phyloP scores from a whole-genome alignment of 2,329 filamentous ascomycete species.

The Helicocarpus griseus region DNA sequence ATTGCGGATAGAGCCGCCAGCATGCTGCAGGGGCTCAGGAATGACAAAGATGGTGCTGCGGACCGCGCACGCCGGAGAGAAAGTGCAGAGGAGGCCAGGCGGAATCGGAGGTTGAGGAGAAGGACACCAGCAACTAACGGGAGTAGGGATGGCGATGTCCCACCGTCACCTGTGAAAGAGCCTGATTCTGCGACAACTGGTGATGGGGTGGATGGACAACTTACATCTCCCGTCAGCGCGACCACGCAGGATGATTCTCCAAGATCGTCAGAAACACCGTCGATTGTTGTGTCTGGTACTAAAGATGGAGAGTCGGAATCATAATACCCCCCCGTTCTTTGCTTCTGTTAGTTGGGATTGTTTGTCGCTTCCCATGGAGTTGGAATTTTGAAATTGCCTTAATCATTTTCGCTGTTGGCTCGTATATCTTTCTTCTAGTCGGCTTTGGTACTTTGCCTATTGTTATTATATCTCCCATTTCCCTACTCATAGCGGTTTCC shows the following conservation, averaged over 20 bases:
- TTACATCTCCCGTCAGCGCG: slow-evolving; percentile 15
- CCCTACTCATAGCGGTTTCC: background rate
- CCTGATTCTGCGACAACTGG: slow-evolving; percentile 20
- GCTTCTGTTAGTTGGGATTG: too few species aligned
- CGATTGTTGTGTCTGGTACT: slow-evolving; percentile 27
- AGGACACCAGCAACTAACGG: slow-evolving; percentile 42
- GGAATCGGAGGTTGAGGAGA: slow-evolving; percentile 55
- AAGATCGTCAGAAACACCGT: slow-evolving; percentile 20
- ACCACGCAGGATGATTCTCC: slow-evolving; percentile 14
- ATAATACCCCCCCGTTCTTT: too few species aligned
- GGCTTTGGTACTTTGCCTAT: background rate
- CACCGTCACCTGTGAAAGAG: slow-evolving; percentile 23
- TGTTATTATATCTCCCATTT: background rate
- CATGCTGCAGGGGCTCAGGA: slow-evolving; percentile 72
- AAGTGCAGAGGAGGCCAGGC: slow-evolving; percentile 69
- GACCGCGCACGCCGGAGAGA: slow-evolving; percentile 56
- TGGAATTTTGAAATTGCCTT: background rate
- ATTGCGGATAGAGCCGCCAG: slow-evolving; percentile 77
- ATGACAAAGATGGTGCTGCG: slow-evolving; percentile 40
- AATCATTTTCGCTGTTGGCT: background rate
- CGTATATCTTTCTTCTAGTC: background rate
- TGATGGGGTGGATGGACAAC: slow-evolving; percentile 13
- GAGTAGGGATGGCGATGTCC: slow-evolving; percentile 26
- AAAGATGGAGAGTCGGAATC: slow-evolving; percentile 15
- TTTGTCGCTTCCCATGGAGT: background rate